Evolutionary conservation across 352 stramenopile genomes (phyloP), one percentile per base, ranked within the genome.

Genomic region (Phytopythium ostracodes): DNA sequence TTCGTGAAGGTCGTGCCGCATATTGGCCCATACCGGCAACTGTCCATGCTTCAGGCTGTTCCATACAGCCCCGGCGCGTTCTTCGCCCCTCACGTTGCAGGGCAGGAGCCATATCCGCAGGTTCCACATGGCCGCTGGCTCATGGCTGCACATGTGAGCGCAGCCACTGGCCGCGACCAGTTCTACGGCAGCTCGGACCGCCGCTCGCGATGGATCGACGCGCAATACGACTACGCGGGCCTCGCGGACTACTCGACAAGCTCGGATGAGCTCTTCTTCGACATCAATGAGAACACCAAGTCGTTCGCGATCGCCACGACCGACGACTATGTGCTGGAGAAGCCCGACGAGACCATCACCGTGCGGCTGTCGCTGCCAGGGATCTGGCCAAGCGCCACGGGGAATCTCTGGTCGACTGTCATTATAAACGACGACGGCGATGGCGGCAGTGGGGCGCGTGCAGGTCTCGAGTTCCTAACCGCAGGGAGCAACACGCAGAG

Each of bases 391-490:
- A 97, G 79, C 33, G 84, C 82, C 9, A 79, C 87, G 8, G 95
- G 95, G 15, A 67, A 84, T 43, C 77, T 98, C 4, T 97, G 89
- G 71, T 82, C 90, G 5, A 81, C 76, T 11, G 66, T 98, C n/a
- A 87, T 72, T 0, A 98, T 99, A 44, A 71, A 73, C 12, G 95
- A 98, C 72, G 91, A 98, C 59, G 85, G 86, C 9, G 94, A 98
- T 58, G 93, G 94, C 25, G 83, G 89, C 15, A 95, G 80, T 31
- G 88, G 88, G 4, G 83, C 83, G 14, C 73, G 81, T 2, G 82
- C 79, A 10, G 92, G 85, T 40, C 60, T 93, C 3, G 71, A 85
- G 25, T 68, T 88, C 31, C 64, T 96, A 20, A 74, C 75, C 11
- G 75, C 84, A 2, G 62, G 63, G 2, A 51, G 61, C 1, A 50